A percentile compares a stretch with the other conserved stretches of the same genome.
phyloP scores from a whole-genome alignment of 257 asterid species.

The Lycium ferocissimum region DNA sequence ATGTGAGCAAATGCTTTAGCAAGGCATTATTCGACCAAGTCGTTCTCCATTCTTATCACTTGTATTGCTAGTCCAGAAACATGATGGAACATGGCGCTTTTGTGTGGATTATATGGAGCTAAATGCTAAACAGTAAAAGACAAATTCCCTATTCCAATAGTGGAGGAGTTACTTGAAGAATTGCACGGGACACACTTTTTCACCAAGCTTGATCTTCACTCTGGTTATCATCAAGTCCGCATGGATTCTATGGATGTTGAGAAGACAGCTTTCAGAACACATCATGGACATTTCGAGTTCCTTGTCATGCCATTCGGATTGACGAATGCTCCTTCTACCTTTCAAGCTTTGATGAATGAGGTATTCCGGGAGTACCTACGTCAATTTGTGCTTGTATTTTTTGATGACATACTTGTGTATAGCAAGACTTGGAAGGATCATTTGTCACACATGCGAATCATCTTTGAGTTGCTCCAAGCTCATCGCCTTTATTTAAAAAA shows the following conservation, averaged over 20 bases:
- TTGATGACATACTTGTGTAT: not conserved
- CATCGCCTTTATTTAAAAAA: not conserved
- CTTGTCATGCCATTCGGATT: not conserved
- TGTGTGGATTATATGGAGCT: not conserved
- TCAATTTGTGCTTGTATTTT: not conserved
- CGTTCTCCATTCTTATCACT: not conserved
- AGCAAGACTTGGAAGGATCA: not conserved
- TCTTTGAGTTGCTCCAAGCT: not conserved
- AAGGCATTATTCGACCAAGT: not conserved
- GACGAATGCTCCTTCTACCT: slow-evolving; percentile 8
- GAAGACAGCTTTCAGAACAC: not conserved
- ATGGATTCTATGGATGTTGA: not conserved
- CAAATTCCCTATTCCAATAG: not conserved
- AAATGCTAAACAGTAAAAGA: not conserved
- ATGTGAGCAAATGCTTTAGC: not conserved
- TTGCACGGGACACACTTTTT: not conserved
- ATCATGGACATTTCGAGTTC: not conserved
- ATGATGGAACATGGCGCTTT: not conserved
- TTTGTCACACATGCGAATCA: not conserved
- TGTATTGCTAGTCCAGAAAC: not conserved
- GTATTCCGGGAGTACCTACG: not conserved
- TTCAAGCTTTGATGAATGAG: slow-evolving; percentile 12
- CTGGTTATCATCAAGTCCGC: not conserved
- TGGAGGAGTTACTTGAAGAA: not conserved
- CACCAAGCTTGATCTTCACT: not conserved